phyloP scores from a whole-genome alignment of 1,139 yeast species.

The Blastobotrys elegans region DNA sequence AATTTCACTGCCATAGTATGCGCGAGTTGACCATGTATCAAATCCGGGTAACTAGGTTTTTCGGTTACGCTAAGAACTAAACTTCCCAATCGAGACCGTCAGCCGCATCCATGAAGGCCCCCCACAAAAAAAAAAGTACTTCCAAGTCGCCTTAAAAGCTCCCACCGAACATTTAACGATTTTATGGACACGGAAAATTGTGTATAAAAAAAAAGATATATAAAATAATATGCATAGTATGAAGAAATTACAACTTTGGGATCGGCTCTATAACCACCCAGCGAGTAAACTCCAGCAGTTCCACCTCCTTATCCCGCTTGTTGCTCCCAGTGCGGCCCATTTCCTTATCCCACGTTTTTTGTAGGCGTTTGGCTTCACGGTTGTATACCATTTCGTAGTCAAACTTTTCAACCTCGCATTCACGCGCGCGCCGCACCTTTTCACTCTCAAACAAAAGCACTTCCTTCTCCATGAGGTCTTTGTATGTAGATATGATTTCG shows the following conservation, averaged over 20 bases:
- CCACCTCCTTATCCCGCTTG: conserved; percentile 9
- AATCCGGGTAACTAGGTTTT: too few species aligned
- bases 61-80: too few species aligned
- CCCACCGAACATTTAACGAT: neutral
- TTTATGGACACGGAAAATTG: neutral
- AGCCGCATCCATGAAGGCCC: too few species aligned
- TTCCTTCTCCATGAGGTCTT: conserved; percentile 6
- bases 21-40: too few species aligned
- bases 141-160: neutral
- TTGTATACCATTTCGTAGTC: conserved; percentile 12
- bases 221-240: neutral
- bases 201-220: too few species aligned
- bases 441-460: conserved; percentile 4
- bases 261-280: conserved; percentile 10
- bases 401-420: conserved; percentile 9
- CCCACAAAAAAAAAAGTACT: neutral
- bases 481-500: conserved; percentile 3
- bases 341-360: conserved; percentile 10
- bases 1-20: too few species aligned
- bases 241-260: neutral
- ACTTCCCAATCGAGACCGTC: too few species aligned
- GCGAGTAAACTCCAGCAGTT: conserved; percentile 3
- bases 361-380: neutral
- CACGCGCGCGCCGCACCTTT: conserved; percentile 5
- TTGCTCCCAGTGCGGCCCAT: conserved; percentile 11